Conservation (phyloP, 768 basidiomycete species). For the Cystobasidium onofrii region DNA sequence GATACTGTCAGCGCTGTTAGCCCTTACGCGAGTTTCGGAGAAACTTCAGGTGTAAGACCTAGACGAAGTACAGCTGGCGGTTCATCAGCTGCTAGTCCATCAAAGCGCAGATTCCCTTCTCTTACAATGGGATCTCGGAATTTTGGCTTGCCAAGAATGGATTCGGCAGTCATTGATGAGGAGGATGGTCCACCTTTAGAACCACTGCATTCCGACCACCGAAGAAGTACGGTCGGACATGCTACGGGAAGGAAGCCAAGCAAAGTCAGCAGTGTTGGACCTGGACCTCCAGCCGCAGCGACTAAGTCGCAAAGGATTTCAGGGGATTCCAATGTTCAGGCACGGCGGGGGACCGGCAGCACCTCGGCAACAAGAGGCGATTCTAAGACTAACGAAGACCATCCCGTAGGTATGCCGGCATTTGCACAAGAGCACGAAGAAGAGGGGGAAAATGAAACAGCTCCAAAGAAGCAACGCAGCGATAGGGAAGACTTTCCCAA, state of each 20-base stretch:
- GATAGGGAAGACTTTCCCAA: too few relatives aligned
- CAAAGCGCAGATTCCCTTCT: neutral
- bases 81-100: neutral
- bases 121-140: neutral
- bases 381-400: too few relatives aligned
- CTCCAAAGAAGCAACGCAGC: too few relatives aligned
- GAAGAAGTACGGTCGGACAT: neutral
- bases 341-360: too few relatives aligned
- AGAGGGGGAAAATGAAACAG: too few relatives aligned
- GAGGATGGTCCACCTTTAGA: slow-evolving; percentile 10
- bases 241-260: neutral
- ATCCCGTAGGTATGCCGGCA: too few relatives aligned
- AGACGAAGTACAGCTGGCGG: neutral
- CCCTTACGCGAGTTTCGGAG: neutral
- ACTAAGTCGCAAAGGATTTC: too few relatives aligned
- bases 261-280: neutral
- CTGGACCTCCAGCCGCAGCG: neutral
- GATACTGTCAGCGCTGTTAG: neutral
- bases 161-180: slow-evolving; percentile 16
- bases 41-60: neutral
- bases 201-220: neutral
- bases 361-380: too few relatives aligned
- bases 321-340: too few relatives aligned
- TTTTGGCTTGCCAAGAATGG: neutral
- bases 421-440: too few relatives aligned